A percentile compares a stretch with the other conserved stretches of the same genome.
Evolutionary conservation across 179 eudicot species (phyloP).

Genomic region (Silene noctiflora): DNA sequence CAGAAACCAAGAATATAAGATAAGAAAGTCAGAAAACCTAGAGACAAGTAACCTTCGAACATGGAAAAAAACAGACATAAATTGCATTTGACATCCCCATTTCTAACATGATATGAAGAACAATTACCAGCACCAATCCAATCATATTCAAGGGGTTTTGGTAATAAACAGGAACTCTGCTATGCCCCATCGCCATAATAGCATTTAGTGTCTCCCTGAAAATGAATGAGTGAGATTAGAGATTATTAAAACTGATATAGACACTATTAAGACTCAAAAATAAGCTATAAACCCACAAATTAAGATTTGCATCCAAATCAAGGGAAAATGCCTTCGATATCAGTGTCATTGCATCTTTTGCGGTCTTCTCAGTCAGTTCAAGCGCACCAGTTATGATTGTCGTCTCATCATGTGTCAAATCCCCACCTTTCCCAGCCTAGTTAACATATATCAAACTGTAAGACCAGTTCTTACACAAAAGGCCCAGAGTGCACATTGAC

Average conservation of each 20-base stretch:
- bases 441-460: slow-evolving; percentile 5
- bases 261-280: slow-evolving; percentile 26
- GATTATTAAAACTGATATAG: slow-evolving; percentile 22
- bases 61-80: background rate
- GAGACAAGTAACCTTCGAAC: background rate
- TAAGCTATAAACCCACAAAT: slow-evolving; percentile 70
- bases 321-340: slow-evolving; percentile 96
- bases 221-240: slow-evolving; percentile 25
- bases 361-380: slow-evolving; percentile 89
- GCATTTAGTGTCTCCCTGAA: slow-evolving; percentile 84
- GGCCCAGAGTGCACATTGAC: background rate
- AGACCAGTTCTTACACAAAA: slow-evolving; percentile 4
- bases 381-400: slow-evolving; percentile 95
- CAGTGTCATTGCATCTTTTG: slow-evolving; percentile 96
- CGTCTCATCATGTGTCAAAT: slow-evolving; percentile 94
- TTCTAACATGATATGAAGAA: slow-evolving; percentile 12
- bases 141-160: slow-evolving; percentile 64
- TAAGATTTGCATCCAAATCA: slow-evolving; percentile 97
- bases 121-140: slow-evolving; percentile 71
- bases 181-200: slow-evolving; percentile 82
- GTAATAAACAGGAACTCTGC: slow-evolving; percentile 82
- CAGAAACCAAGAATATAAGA: background rate
- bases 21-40: background rate
- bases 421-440: slow-evolving; percentile 98
- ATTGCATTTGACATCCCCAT: background rate